Evolutionary conservation across 2,329 filamentous ascomycete species (phyloP).

Genomic region (Colletotrichum endophyticum): DNA sequence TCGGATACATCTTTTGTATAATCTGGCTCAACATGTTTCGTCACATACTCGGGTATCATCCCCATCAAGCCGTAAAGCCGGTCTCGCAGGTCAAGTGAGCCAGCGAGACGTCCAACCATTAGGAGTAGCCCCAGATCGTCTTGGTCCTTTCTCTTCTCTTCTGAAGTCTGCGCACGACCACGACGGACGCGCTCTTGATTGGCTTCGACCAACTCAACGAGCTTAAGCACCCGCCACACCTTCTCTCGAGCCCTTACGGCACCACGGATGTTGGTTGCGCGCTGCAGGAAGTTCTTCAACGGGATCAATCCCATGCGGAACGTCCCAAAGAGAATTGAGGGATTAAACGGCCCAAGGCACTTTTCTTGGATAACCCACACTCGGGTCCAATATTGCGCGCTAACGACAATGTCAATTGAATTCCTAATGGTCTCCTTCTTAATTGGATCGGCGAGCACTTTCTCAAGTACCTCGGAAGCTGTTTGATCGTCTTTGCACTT

Average conservation of each 20-base stretch:
- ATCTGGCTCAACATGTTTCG: background rate
- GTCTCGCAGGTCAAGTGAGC: slow-evolving; percentile 1
- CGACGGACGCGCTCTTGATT: slow-evolving; percentile 2
- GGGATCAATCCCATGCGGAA: slow-evolving; percentile 3
- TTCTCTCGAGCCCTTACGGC: slow-evolving; percentile 5
- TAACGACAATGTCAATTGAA: background rate
- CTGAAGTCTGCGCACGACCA: background rate
- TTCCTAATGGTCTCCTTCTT: background rate
- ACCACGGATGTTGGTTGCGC: background rate
- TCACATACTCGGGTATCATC: slow-evolving; percentile 7
- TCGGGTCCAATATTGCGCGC: background rate
- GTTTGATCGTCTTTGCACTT: background rate
- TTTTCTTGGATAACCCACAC: slow-evolving; percentile 14
- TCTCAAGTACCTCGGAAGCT: background rate
- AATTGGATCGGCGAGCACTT: background rate
- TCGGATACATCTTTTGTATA: background rate
- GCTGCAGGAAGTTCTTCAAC: background rate
- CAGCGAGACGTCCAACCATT: slow-evolving; percentile 3
- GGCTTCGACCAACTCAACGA: background rate
- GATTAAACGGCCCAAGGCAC: slow-evolving; percentile 1
- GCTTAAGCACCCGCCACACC: slow-evolving; percentile 4
- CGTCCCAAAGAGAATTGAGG: slow-evolving; percentile 10
- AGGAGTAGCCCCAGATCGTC: background rate
- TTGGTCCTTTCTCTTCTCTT: background rate
- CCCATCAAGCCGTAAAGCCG: slow-evolving; percentile 9